A percentile compares a stretch with the other conserved stretches of the same genome.
phyloP scores from a whole-genome alignment of 306 rosid species.

The Glycyrrhiza uralensis region DNA sequence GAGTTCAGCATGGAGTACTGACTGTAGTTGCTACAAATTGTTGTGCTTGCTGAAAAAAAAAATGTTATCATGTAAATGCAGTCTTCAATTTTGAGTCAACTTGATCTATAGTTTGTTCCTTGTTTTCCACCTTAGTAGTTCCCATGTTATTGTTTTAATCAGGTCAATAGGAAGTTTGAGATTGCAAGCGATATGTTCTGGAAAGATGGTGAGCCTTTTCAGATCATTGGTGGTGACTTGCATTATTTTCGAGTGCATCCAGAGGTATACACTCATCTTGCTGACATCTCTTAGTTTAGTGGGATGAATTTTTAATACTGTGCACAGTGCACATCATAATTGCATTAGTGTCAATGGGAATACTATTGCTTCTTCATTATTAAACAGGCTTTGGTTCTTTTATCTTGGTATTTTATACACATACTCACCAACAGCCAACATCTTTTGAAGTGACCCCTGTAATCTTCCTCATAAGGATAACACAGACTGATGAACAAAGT shows the following conservation, averaged over 20 bases:
- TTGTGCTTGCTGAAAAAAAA: not conserved
- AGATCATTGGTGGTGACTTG: conserved; percentile 90
- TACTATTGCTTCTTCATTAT: not conserved
- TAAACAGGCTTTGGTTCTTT: conserved; percentile 3
- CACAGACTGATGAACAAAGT: not conserved
- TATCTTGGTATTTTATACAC: not conserved
- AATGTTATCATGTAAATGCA: not conserved
- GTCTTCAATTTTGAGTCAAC: not conserved
- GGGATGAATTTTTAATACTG: conserved; percentile 3
- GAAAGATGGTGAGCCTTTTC: conserved; percentile 81
- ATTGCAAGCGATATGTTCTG: conserved; percentile 70
- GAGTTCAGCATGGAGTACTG: not conserved
- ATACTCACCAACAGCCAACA: not conserved
- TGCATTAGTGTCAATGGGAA: not conserved
- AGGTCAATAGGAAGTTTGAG: conserved; percentile 60
- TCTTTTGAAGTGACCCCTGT: conserved; percentile 2
- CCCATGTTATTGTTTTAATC: conserved; percentile 21
- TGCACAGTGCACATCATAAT: not conserved
- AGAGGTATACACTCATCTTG: conserved; percentile 50
- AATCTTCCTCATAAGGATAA: too few relatives aligned
- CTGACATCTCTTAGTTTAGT: not conserved
- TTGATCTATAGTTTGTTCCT: not conserved
- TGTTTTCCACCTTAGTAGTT: not conserved
- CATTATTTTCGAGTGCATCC: conserved; percentile 93
- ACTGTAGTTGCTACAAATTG: not conserved